Evolutionary conservation across 2,329 filamentous ascomycete species (phyloP).

Genomic region (Sporothrix pallida): DNA sequence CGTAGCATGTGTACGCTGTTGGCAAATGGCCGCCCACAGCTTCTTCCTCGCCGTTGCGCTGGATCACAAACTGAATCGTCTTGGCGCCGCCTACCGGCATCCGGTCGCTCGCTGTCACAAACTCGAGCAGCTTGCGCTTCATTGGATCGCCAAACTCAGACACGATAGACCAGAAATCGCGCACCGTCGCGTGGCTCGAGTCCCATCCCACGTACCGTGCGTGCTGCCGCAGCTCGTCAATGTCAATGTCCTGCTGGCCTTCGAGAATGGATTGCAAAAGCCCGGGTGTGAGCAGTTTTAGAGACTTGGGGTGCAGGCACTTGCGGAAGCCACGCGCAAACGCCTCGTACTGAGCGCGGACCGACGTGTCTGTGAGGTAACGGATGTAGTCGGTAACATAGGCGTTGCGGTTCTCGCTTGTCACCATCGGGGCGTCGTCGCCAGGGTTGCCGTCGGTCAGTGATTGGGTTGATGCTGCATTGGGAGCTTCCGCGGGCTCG

Average conservation of each 20-base stretch:
- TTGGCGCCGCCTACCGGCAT: slow-evolving; percentile 85
- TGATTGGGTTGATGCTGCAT: not conserved
- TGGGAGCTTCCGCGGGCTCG: not conserved
- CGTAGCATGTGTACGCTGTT: slow-evolving; percentile 92
- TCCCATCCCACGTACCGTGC: slow-evolving; percentile 84
- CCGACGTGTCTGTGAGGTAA: slow-evolving; percentile 79
- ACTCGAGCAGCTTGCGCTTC: slow-evolving; percentile 81
- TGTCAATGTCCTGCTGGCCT: slow-evolving; percentile 80
- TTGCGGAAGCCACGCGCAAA: slow-evolving; percentile 81
- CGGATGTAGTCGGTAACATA: slow-evolving; percentile 86
- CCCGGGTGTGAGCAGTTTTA: slow-evolving; percentile 72
- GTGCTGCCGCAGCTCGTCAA: slow-evolving; percentile 71
- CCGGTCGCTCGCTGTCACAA: slow-evolving; percentile 91
- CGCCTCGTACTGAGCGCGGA: slow-evolving; percentile 77
- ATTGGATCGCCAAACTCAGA: slow-evolving; percentile 69
- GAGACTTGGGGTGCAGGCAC: slow-evolving; percentile 72
- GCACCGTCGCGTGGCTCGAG: slow-evolving; percentile 69
- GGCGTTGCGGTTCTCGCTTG: slow-evolving; percentile 74
- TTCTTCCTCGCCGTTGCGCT: slow-evolving; percentile 72
- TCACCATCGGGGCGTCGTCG: slow-evolving; percentile 69
- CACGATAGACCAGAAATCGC: slow-evolving; percentile 85
- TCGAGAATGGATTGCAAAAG: slow-evolving; percentile 81
- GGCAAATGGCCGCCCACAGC: slow-evolving; percentile 67
- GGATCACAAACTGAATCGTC: slow-evolving; percentile 82
- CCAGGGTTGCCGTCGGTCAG: slow-evolving; percentile 23